A percentile compares a stretch with the other conserved stretches of the same genome.
Conservation (phyloP, 495 filamentous ascomycete species). For the Aspergillus haitiensis region DNA sequence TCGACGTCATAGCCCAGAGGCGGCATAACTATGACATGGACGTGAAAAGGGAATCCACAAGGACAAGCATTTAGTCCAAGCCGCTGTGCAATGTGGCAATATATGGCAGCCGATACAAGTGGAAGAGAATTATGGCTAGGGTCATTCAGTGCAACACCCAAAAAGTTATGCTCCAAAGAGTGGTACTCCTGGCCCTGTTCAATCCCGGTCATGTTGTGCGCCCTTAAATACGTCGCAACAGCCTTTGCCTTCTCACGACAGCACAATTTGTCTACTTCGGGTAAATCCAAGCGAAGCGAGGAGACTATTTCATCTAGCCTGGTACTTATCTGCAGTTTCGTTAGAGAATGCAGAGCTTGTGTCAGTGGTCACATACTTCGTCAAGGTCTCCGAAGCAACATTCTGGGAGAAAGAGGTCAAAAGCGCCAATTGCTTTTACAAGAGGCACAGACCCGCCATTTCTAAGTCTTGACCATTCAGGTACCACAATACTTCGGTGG, state of each 20-base stretch:
- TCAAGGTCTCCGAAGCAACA: conserved; percentile 68
- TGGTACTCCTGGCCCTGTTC: conserved; percentile 64
- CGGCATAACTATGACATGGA: conserved; percentile 69
- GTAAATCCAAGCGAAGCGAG: conserved; percentile 50
- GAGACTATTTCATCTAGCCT: conserved; percentile 64
- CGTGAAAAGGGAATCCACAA: conserved; percentile 77
- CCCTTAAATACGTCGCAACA: conserved; percentile 64
- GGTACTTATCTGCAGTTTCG: conserved; percentile 51
- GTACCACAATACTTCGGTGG: conserved; percentile 76
- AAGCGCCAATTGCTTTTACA: conserved; percentile 74
- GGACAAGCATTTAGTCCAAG: conserved; percentile 70
- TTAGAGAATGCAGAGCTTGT: conserved; percentile 3
- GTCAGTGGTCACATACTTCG: conserved; percentile 52
- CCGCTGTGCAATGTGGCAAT: conserved; percentile 63
- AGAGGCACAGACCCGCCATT: conserved; percentile 56
- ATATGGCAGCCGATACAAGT: conserved; percentile 73
- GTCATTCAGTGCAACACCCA: conserved; percentile 67
- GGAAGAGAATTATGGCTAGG: conserved; percentile 70
- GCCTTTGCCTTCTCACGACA: conserved; percentile 65
- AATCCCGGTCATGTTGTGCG: conserved; percentile 68
- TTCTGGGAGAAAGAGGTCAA: conserved; percentile 82
- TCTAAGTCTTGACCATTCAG: conserved; percentile 65
- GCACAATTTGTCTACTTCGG: conserved; percentile 50
- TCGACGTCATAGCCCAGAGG: conserved; percentile 61
- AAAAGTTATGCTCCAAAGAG: conserved; percentile 78